Conservation (phyloP, 768 basidiomycete genomes). For the Kwoniella sp. region DNA sequence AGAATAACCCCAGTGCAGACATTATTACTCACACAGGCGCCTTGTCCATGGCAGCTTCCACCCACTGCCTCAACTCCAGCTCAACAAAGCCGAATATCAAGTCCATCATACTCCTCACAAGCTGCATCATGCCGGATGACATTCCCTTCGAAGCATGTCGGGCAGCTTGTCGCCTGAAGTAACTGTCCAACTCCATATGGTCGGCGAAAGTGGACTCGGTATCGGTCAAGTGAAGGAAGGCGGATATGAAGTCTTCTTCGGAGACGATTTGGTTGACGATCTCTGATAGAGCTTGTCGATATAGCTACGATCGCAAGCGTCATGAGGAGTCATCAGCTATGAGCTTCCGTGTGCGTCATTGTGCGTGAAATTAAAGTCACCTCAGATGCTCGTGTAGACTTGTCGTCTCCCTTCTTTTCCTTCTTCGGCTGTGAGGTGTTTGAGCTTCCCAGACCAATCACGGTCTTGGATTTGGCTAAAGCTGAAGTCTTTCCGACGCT, state of each 20-base stretch:
- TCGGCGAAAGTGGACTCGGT: slow-evolving; percentile 89
- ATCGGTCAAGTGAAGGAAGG: slow-evolving; percentile 91
- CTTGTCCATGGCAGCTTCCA: slow-evolving; percentile 73
- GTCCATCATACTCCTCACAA: slow-evolving; percentile 87
- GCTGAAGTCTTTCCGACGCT: slow-evolving; percentile 58
- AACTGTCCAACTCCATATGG: slow-evolving; percentile 89
- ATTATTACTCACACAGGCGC: slow-evolving; percentile 71
- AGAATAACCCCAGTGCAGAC: background rate
- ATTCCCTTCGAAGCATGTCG: slow-evolving; percentile 64
- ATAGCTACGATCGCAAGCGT: slow-evolving; percentile 62
- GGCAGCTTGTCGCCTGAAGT: slow-evolving; percentile 89
- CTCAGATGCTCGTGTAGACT: slow-evolving; percentile 71
- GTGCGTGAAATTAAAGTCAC: slow-evolving; percentile 59
- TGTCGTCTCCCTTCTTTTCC: slow-evolving; percentile 64
- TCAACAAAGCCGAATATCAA: slow-evolving; percentile 92
- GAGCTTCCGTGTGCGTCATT: too few relatives aligned
- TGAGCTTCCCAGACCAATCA: slow-evolving; percentile 62
- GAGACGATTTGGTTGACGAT: slow-evolving; percentile 73
- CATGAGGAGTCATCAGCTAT: slow-evolving; percentile 2
- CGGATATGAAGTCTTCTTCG: slow-evolving; percentile 84
- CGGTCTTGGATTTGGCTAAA: slow-evolving; percentile 79
- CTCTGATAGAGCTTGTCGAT: slow-evolving; percentile 68
- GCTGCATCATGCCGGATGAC: slow-evolving; percentile 70
- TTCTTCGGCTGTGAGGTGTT: slow-evolving; percentile 65
- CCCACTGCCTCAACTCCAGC: slow-evolving; percentile 78